phyloP scores from a whole-genome alignment of 805 yeast genomes.

The Pichia scutulata region DNA sequence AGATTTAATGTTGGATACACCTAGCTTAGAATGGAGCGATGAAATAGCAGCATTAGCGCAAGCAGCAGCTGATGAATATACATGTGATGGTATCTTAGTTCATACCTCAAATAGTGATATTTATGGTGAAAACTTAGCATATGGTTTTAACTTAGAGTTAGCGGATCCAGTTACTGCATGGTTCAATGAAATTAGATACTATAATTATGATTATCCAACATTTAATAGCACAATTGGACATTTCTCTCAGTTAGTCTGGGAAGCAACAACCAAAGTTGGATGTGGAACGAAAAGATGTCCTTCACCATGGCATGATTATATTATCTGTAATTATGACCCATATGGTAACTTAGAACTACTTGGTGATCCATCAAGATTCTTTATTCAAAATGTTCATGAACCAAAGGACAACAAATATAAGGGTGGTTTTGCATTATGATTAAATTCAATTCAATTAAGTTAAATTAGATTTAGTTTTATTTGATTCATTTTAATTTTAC shows the following conservation, averaged over 20 bases:
- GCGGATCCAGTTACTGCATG: slow-evolving; percentile 64
- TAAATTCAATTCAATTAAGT: too few species aligned
- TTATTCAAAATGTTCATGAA: not conserved
- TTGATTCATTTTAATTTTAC: not conserved
- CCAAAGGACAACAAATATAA: not conserved
- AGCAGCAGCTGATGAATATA: slow-evolving; percentile 45
- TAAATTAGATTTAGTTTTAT: too few species aligned
- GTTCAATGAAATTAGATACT: slow-evolving; percentile 56
- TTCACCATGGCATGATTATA: slow-evolving; percentile 40
- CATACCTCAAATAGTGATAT: slow-evolving; percentile 52
- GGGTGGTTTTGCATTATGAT: not conserved
- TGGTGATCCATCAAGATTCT: slow-evolving; percentile 16
- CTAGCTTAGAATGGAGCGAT: slow-evolving; percentile 47
- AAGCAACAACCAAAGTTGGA: slow-evolving; percentile 50
- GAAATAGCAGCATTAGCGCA: slow-evolving; percentile 48
- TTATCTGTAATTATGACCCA: slow-evolving; percentile 67
- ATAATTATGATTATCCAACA: slow-evolving; percentile 44
- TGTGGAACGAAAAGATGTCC: slow-evolving; percentile 64
- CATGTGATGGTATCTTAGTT: slow-evolving; percentile 46
- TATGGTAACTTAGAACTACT: slow-evolving; percentile 62
- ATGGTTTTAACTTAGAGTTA: slow-evolving; percentile 44
- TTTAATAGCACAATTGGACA: slow-evolving; percentile 56
- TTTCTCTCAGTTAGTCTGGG: slow-evolving; percentile 79
- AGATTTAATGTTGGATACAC: slow-evolving; percentile 40
- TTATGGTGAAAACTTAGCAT: slow-evolving; percentile 73